Evolutionary conservation across 2,329 filamentous ascomycete species (phyloP), one percentile per base, ranked within the genome.

Genomic region (Cercospora brassicicola): DNA sequence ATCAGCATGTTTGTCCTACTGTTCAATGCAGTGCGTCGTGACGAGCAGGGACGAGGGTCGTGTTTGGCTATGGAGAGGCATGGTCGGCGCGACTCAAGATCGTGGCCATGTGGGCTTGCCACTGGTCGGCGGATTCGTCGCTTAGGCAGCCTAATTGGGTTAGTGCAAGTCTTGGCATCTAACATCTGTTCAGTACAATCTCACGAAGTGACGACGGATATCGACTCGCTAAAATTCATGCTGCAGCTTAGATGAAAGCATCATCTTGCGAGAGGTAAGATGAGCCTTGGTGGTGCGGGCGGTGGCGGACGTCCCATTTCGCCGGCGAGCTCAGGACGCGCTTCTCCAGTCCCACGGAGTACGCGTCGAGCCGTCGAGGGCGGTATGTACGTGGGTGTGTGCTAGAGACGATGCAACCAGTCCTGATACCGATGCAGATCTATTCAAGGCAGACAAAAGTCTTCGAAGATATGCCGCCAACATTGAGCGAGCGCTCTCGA

Each of bases 401-500:
- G n/a, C 18, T 33, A 36, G 39, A 26, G 13, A 36, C 11, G n/a
- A 42, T 11, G 11, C 18, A n/a, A 33, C 18, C 23, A 26, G 23
- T 57, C 26, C 68, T 75, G 33, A 73, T 28, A 13, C 6, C 36
- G 7, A 1, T 5, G 3, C 84, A 91, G 78, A 88, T 86, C 69
- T 83, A n/a, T 81, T 81, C 65, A 84, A 84, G 74, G 88, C 87
- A 74, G 87, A 90, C 76, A 90, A 89, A 73, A 83, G 81, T 68
- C 94, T 92, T 78, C 92, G 94, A 73, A 91, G 94, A 79, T 99
- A 98, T 87, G 93, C 93, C 55, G 88, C 90, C 59, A 91, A 89
- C 67, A 90, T 99, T 72, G 94, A 98, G 77, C 89, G 93, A 79
- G 91, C 93, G 36, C 86, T 99, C 70, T 88, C 91, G 56, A 85